Evolutionary conservation across 169 alveolate genomes (phyloP), one percentile per base, ranked within the genome.

Genomic region (Plasmodium billcollinsi): DNA sequence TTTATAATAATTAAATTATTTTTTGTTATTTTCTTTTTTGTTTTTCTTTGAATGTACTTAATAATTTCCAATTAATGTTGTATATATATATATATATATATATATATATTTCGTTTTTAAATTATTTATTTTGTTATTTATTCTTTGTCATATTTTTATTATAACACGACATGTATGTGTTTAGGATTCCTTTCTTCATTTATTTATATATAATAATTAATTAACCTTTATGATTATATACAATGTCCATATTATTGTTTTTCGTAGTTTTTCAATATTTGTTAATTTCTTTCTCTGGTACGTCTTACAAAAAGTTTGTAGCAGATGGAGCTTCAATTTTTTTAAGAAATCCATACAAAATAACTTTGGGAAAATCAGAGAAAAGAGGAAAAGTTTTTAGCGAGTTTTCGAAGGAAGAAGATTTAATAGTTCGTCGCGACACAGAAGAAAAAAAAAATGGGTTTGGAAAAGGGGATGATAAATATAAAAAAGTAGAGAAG

Each of bases 331-430:
- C 59, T 15, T 24, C 33, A 43, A 20, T 69, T 8, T 18, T 69
- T 12, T 39, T 69, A 69, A 69, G 59, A 15, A n/a, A 29, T 14
- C 75, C 75, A 15, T 69, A 69, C 26, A 69, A 39, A 2, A 4
- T 69, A 39, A 14, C 62, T 12, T 69, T 69, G 7, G 61, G 58
- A 5, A 15, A 45, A 39, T 15, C 75, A 14, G 24, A 69, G 3
- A 69, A n/a, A 69, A 69, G 5, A 15, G 47, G 62, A 43, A 59
- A 69, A 69, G 59, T 69, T 33, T 11, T 47, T 20, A 43, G 47
- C 12, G 54, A n/a, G n/a, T 5, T 20, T 26, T 21, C 39, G 18
- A 63, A 43, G 20, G 59, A n/a, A 12, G 33, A 43, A 3, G 21
- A 45, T 45, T n/a, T 18, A 24, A 43, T 6, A 5, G 47, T 39